phyloP scores from a whole-genome alignment of 2,329 filamentous ascomycete species.

The Colletotrichum falcatum region DNA sequence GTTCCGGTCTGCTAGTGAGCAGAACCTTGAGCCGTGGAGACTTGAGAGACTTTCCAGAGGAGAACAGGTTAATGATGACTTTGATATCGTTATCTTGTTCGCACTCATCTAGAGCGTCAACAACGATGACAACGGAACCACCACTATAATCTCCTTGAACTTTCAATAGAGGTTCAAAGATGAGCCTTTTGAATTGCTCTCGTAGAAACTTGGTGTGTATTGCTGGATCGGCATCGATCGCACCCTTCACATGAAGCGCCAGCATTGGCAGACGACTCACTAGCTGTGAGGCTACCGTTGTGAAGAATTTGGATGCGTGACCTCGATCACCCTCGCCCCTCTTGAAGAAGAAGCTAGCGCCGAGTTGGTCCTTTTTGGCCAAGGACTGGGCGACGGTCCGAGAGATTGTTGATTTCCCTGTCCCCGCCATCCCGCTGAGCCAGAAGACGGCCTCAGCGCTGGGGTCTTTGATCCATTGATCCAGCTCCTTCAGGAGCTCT shows the following conservation, averaged over 20 bases:
- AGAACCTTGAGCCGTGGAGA: slow-evolving; percentile 47
- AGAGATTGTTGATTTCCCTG: slow-evolving; percentile 55
- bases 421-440: slow-evolving; percentile 55
- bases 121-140: slow-evolving; percentile 42
- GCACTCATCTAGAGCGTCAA: slow-evolving; percentile 51
- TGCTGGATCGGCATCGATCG: slow-evolving; percentile 48
- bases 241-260: slow-evolving; percentile 43
- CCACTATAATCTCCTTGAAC: background rate
- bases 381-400: slow-evolving; percentile 27
- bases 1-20: slow-evolving; percentile 55
- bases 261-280: slow-evolving; percentile 12
- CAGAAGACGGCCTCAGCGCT: slow-evolving; percentile 48
- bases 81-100: slow-evolving; percentile 47
- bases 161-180: slow-evolving; percentile 50
- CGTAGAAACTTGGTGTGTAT: slow-evolving; percentile 45
- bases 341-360: slow-evolving; percentile 59
- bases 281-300: slow-evolving; percentile 54
- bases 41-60: slow-evolving; percentile 35
- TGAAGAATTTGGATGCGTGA: slow-evolving; percentile 50
- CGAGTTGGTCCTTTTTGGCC: slow-evolving; percentile 34
- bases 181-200: slow-evolving; percentile 57
- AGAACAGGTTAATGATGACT: slow-evolving; percentile 47
- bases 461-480: slow-evolving; percentile 45
- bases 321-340: slow-evolving; percentile 51
- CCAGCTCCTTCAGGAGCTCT: slow-evolving; percentile 48